phyloP scores from a whole-genome alignment of 108 stramenopile species.

The Aurantiochytrium sp. region DNA sequence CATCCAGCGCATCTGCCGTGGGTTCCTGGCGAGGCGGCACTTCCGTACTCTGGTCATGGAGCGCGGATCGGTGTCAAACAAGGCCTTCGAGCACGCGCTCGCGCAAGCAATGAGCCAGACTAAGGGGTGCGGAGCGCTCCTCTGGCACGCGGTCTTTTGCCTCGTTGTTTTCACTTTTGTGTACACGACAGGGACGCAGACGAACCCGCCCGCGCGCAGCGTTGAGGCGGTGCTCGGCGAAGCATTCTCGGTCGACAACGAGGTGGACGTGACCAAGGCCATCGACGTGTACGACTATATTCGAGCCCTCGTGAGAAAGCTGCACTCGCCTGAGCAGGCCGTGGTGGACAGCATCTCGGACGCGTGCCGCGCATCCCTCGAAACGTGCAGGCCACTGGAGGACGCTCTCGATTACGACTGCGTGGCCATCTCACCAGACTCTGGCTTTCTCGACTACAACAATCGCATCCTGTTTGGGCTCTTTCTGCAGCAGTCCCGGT shows the following conservation, averaged over 20 bases:
- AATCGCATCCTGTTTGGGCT: background rate
- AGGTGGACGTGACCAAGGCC: background rate
- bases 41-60: background rate
- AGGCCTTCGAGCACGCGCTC: background rate
- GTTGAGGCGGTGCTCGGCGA: background rate
- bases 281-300: background rate
- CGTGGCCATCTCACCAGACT: background rate
- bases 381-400: background rate
- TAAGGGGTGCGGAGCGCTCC: background rate
- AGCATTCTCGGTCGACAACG: background rate
- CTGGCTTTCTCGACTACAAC: background rate
- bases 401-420: background rate
- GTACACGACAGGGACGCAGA: background rate
- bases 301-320: background rate
- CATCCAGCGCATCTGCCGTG: background rate
- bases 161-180: background rate
- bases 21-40: background rate
- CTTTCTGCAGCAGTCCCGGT: background rate
- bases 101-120: background rate
- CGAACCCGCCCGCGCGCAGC: background rate
- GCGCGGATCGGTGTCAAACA: background rate
- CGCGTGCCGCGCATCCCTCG: background rate
- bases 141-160: background rate
- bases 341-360: background rate
- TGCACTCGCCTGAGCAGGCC: background rate